phyloP scores from a whole-genome alignment of 2,329 filamentous ascomycete species.

The Fusarium incarnatum region DNA sequence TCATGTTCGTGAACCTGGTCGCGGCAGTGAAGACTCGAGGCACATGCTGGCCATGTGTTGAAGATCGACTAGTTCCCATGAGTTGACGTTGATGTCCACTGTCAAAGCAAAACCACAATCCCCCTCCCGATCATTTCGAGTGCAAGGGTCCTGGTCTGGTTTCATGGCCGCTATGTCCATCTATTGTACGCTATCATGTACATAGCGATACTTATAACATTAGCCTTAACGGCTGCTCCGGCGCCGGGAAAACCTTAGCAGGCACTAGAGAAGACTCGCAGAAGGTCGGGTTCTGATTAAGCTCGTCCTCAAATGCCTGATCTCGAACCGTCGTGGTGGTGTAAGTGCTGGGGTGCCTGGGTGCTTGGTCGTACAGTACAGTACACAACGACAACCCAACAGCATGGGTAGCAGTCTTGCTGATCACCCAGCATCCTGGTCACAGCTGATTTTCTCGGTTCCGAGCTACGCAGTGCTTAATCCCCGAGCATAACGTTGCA shows the following conservation, averaged over 20 bases:
- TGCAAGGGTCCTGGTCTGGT: conserved; percentile 27
- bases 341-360: background rate
- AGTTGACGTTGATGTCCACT: conserved; percentile 18
- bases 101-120: conserved; percentile 1
- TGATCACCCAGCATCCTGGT: conserved; percentile 1
- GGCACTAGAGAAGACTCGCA: background rate
- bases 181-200: conserved; percentile 17
- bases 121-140: conserved; percentile 19
- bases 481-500: conserved; percentile 1
- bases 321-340: background rate
- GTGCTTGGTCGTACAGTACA: background rate
- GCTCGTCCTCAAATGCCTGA: background rate
- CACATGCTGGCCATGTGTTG: conserved; percentile 7
- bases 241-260: conserved; percentile 1
- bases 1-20: background rate
- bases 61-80: conserved; percentile 25
- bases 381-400: background rate
- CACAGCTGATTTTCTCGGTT: conserved; percentile 4
- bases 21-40: conserved; percentile 8
- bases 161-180: conserved; percentile 28
- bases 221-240: conserved; percentile 13
- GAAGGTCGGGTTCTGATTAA: background rate
- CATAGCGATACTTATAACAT: conserved; percentile 17
- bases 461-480: background rate
- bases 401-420: background rate